Base-by-base conservation (phyloP, 768 basidiomycete genomes). In the Epithele typhae region DNA sequence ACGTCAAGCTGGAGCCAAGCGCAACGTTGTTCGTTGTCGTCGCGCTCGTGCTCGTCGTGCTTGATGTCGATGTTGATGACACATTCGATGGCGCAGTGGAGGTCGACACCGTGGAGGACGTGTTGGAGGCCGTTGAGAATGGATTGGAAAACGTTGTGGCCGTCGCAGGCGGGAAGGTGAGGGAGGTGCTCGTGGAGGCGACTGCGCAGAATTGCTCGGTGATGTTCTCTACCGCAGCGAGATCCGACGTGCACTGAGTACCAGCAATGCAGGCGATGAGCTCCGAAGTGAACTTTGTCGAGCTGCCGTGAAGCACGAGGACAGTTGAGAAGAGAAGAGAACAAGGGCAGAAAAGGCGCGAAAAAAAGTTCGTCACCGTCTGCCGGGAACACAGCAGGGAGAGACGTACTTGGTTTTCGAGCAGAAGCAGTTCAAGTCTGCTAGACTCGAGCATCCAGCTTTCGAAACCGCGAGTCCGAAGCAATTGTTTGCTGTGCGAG, bases 351-450 rank as follows among this genome's bases (percentile, higher is more conserved):
- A 27, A 34, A 35, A 10, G 8, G 27, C 27, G 22, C 3, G 21
- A n/a, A 17, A 11, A 22, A 14, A 23, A 23, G 2, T 41, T 9
- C 15, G 24, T 9, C 24, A 40, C 38, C 24, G 10, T 23, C 5
- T n/a, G 21, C 4, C 14, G 37, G 17, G 37, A 21, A 32, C n/a
- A 19, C 17, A 11, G 17, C 14, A 7, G n/a, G 18, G 25, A 27
- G 14, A 22, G 11, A 43, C 39, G 37, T 51, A 68, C 48, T 56
- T 61, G 45, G 27, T 69, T 68, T 61, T 68, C 18, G 56, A 37
- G 48, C 78, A 79, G 55, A 70, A 80, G 54, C 78, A 80, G 45
- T 73, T 66, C 25, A 78, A 72, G 5, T 72, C 71, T 11, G 67
- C 62, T 22, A 78, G 52, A 46, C 71, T 74, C 5, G 63, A 50